Evolutionary conservation across 2,329 filamentous ascomycete genomes (phyloP).

Genomic region (Albophoma yamanashiensis): DNA sequence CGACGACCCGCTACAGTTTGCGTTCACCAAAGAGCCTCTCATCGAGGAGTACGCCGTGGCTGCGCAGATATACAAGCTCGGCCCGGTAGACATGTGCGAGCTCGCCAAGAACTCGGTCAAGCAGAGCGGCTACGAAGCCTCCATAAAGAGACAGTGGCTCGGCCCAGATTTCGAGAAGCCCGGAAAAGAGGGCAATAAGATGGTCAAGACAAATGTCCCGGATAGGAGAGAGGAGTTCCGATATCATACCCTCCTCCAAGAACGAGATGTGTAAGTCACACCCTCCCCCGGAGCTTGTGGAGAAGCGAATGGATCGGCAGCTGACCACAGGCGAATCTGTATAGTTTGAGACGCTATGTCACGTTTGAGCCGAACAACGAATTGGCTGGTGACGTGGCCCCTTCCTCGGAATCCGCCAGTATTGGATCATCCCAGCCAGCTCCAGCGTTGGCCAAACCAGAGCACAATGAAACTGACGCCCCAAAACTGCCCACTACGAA

Average conservation of each 20-base stretch:
- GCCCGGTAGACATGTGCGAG: conserved; percentile 96
- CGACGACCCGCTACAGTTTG: conserved; percentile 94
- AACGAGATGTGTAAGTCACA: conserved; percentile 70
- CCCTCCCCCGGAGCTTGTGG: not conserved
- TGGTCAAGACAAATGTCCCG: conserved; percentile 93
- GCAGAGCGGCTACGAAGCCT: conserved; percentile 86
- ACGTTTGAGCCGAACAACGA: conserved; percentile 19
- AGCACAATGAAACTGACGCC: not conserved
- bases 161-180: conserved; percentile 67
- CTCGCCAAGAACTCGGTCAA: conserved; percentile 90
- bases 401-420: not conserved
- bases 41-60: conserved; percentile 98
- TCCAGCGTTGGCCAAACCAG: not conserved
- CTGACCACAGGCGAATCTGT: not conserved
- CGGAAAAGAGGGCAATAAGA: conserved; percentile 76
- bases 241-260: conserved; percentile 74
- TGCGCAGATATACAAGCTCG: conserved; percentile 96
- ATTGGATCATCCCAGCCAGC: not conserved
- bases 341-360: conserved; percentile 32
- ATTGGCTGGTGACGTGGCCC: conserved; percentile 6
- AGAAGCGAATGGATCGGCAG: not conserved
- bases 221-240: conserved; percentile 86
- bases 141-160: conserved; percentile 86
- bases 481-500: not conserved
- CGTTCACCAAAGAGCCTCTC: conserved; percentile 93